These are phyloP conservation scores for Casuarina equisetifolia DNA, from an alignment of 306 rosid genomes.

Conservation along the genomic window DNA sequence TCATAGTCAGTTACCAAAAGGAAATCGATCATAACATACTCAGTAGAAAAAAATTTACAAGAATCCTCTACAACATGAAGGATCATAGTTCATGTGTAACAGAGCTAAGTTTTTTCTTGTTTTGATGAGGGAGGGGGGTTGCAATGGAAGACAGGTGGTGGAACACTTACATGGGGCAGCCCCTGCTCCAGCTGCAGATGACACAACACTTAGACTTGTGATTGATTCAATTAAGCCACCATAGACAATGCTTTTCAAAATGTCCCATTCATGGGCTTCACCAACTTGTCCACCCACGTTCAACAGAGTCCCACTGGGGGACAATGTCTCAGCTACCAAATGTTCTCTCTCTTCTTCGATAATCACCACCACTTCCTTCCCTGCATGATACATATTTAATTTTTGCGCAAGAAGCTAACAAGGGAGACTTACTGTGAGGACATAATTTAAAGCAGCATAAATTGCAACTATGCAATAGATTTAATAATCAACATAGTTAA, in stretches of 20 bases:
- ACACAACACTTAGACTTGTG: constrained; percentile 73
- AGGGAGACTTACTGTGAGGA: not conserved
- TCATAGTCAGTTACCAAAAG: not conserved
- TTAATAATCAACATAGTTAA: not conserved
- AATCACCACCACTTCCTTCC: constrained; percentile 29
- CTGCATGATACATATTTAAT: constrained; percentile 27
- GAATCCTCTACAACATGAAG: not conserved
- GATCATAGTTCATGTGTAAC: not conserved
- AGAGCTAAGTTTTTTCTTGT: not conserved
- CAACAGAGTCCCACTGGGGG: constrained; percentile 14
- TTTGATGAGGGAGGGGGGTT: not conserved
- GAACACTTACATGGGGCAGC: constrained; percentile 52
- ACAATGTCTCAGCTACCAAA: constrained; percentile 8
- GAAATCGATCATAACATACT: not conserved
- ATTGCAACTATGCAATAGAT: no score
- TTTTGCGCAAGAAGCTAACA: constrained; percentile 5
- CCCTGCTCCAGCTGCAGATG: constrained; percentile 77
- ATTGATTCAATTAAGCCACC: constrained; percentile 79
- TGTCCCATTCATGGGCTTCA: constrained; percentile 40
- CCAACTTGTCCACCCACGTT: constrained; percentile 19
- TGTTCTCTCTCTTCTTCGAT: constrained; percentile 11
- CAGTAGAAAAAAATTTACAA: not conserved
- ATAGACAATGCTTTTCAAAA: constrained; percentile 66
- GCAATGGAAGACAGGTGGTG: not conserved
- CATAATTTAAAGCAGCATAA: not conserved